phyloP scores from a whole-genome alignment of 768 basidiomycete species.

The Naematelia encephala region DNA sequence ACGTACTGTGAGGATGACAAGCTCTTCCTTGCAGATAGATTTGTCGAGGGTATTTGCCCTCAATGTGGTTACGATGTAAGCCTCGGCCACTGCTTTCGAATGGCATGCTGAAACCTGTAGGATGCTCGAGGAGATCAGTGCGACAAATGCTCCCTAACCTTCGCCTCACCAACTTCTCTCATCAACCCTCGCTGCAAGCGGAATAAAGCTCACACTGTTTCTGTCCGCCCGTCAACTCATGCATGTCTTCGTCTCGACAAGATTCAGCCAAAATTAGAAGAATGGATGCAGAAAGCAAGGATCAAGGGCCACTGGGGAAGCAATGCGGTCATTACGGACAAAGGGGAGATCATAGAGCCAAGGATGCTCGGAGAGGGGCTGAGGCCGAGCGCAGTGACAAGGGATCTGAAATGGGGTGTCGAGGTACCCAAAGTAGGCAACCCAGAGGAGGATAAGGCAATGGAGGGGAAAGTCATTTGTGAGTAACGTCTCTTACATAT shows the following conservation, averaged over 20 bases:
- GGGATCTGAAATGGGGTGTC: conserved; percentile 95
- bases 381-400: conserved; percentile 81
- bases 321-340: conserved; percentile 82
- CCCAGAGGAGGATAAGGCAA: conserved; percentile 71
- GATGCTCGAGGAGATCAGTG: conserved; percentile 99
- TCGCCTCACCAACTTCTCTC: conserved; percentile 82
- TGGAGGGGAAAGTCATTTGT: conserved; percentile 96
- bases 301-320: conserved; percentile 85
- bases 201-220: conserved; percentile 72
- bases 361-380: conserved; percentile 75
- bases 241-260: conserved; percentile 85
- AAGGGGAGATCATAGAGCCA: conserved; percentile 84
- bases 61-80: conserved; percentile 79
- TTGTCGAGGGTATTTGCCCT: conserved; percentile 96
- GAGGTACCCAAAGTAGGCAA: conserved; percentile 70
- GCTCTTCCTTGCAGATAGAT: conserved; percentile 95
- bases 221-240: conserved; percentile 74
- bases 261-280: conserved; percentile 76
- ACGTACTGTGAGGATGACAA: conserved; percentile 90
- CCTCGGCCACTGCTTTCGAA: background rate
- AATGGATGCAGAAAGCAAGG: conserved; percentile 79
- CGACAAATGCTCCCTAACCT: conserved; percentile 84
- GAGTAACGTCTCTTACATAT: conserved; percentile 51
- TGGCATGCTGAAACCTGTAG: conserved; percentile 49
- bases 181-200: conserved; percentile 92